Evolutionary conservation across 495 filamentous ascomycete species (phyloP), one percentile per base, ranked within the genome.

Genomic region (Pyrenula aspistea): DNA sequence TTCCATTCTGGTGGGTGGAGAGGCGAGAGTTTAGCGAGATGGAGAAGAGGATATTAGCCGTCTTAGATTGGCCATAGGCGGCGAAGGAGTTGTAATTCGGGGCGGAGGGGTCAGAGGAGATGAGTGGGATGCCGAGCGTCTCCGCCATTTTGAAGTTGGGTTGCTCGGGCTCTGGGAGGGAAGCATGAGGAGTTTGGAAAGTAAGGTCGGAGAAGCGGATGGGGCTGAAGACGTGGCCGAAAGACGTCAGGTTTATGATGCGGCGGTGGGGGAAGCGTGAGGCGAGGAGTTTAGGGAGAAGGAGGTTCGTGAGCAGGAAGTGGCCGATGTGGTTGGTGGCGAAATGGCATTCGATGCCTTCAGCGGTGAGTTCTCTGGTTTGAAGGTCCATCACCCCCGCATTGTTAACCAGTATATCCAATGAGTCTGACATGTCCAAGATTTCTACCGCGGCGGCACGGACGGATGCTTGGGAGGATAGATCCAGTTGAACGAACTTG

Each of bases 351-450:
- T 86, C 84, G 54, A 77, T 66, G 2, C 74, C 73, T 24, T 72
- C 58, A 51, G 60, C 68, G 56, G 65, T 78, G 8, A 51, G 57
- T 57, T 56, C 42, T 61, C 66, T 65, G 54, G 64, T 62, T 62
- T 71, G 68, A 31, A 76, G 51, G 24, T 73, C 69, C 84, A 87
- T 87, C 55, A 87, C 75, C 2, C 79, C 85, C 12, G 85, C 83
- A 52, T 73, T 73, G 24, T 88, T 88, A 65, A 87, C 80, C 21
- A 88, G 61, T 12, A 86, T 78, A 65, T 87, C 81, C 51, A 88
- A 77, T n/a, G 72, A 61, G 55, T 75, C 67, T 55, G 83, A 77
- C 25, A 67, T 63, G 2, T 53, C 21, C 15, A 73, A 70, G 60
- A 87, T 76, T n/a, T 71, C 59, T 0, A 63, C 62, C 10, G 77